Conservation (phyloP, 1,284 basidiomycete species). For the Uromyces viciae-fabae region DNA sequence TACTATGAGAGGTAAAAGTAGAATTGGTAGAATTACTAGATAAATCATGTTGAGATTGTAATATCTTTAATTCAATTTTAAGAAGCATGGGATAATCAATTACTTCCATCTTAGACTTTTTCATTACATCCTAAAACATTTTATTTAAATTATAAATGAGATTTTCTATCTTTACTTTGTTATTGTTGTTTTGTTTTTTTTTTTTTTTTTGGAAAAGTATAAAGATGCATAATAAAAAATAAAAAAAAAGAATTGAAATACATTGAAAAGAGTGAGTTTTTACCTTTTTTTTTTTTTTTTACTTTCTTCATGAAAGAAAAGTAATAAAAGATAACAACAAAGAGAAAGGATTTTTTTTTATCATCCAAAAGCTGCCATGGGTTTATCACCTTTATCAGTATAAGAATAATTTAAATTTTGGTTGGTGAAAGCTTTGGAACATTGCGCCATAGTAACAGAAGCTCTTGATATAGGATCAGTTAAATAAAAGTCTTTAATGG, state of each 20-base stretch:
- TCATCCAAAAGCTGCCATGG: constrained; percentile 23
- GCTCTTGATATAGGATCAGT: constrained; percentile 69
- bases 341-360: neutral
- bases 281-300: neutral
- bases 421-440: constrained; percentile 70
- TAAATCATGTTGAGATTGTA: too few relatives aligned
- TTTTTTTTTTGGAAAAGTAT: too few relatives aligned
- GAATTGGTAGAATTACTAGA: constrained; percentile 35
- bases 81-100: too few relatives aligned
- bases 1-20: constrained; percentile 30
- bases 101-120: too few relatives aligned
- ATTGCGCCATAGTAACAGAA: constrained; percentile 78
- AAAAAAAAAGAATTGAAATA: too few relatives aligned
- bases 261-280: neutral
- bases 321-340: neutral
- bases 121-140: neutral
- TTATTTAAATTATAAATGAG: too few relatives aligned
- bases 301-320: neutral
- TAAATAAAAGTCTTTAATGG: constrained; percentile 91
- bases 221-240: neutral
- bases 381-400: constrained; percentile 18
- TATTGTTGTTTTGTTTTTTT: too few relatives aligned
- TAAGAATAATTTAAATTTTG: neutral
- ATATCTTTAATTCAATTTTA: too few relatives aligned
- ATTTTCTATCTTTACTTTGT: too few relatives aligned